Evolutionary conservation across 176 grass and related monocot genomes (phyloP).

Genomic region (Raddia guianensis): DNA sequence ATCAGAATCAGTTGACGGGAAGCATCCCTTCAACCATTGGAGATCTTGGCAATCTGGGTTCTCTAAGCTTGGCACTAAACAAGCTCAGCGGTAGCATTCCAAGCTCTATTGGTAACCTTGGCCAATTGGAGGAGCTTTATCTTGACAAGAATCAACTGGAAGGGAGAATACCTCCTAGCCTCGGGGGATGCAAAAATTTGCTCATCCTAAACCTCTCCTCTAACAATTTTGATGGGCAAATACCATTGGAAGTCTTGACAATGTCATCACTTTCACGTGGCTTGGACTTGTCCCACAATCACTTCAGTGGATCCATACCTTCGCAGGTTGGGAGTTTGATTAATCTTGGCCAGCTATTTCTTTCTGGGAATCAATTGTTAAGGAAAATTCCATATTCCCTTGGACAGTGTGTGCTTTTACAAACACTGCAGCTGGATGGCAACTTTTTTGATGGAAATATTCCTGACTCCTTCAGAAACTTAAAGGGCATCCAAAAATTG

Average conservation of each 20-base stretch:
- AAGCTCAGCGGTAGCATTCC: slow-evolving; percentile 41
- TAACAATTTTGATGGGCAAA: neutral
- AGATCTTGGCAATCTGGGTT: slow-evolving; percentile 18
- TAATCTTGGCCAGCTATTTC: neutral
- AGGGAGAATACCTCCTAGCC: slow-evolving; percentile 34
- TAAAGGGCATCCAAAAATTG: slow-evolving; percentile 38
- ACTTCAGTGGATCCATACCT: neutral
- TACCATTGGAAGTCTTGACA: neutral
- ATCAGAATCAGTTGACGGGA: slow-evolving; percentile 46
- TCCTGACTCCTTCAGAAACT: slow-evolving; percentile 35
- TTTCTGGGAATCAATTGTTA: slow-evolving; percentile 24
- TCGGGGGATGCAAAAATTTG: slow-evolving; percentile 30
- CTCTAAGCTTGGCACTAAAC: slow-evolving; percentile 38
- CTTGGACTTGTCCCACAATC: neutral
- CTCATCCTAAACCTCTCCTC: slow-evolving; percentile 21
- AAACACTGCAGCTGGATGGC: slow-evolving; percentile 35
- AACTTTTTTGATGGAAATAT: slow-evolving; percentile 48
- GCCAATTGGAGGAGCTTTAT: slow-evolving; percentile 33
- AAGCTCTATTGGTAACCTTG: slow-evolving; percentile 40
- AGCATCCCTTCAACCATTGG: slow-evolving; percentile 43
- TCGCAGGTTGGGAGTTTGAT: neutral
- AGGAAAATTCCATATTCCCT: slow-evolving; percentile 34
- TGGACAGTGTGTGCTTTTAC: slow-evolving; percentile 44
- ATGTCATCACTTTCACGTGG: neutral
- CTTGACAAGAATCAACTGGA: slow-evolving; percentile 33